A percentile compares a stretch with the other conserved stretches of the same genome.
These are phyloP conservation scores for Ramaria rubella DNA, from an alignment of 768 basidiomycete species.

Conservation along the genomic window DNA sequence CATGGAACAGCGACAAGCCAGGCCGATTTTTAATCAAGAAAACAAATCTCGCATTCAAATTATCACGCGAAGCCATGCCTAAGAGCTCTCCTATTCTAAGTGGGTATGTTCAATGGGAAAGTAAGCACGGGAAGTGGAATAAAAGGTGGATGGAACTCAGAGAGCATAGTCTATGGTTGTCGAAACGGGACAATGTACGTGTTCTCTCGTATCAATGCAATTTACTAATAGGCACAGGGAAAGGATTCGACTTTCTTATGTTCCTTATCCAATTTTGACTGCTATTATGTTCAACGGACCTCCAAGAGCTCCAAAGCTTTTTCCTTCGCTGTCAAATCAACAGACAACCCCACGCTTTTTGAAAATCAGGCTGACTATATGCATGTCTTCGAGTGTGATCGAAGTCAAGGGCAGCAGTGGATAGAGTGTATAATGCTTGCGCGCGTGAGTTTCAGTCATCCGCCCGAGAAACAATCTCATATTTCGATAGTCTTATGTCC, in stretches of 20 bases:
- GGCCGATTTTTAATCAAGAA: slow-evolving; percentile 77
- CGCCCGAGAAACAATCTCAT: background rate
- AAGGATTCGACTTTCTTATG: slow-evolving; percentile 82
- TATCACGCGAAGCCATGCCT: slow-evolving; percentile 39
- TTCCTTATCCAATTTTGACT: slow-evolving; percentile 83
- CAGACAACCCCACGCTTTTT: slow-evolving; percentile 79
- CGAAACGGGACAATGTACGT: slow-evolving; percentile 83
- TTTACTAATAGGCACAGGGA: slow-evolving; percentile 41
- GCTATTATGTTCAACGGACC: slow-evolving; percentile 68
- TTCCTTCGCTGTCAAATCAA: slow-evolving; percentile 82
- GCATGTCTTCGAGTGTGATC: slow-evolving; percentile 76
- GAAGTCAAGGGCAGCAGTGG: slow-evolving; percentile 70
- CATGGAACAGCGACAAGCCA: slow-evolving; percentile 84
- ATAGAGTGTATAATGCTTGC: slow-evolving; percentile 75
- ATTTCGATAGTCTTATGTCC: slow-evolving; percentile 62
- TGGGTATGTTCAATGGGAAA: slow-evolving; percentile 82
- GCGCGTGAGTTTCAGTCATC: slow-evolving; percentile 47
- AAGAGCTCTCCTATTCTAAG: slow-evolving; percentile 36
- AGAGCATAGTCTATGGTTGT: slow-evolving; percentile 79
- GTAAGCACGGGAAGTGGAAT: slow-evolving; percentile 90
- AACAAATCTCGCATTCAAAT: slow-evolving; percentile 53
- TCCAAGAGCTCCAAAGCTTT: slow-evolving; percentile 79
- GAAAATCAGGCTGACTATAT: slow-evolving; percentile 85
- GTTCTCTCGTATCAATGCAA: background rate
- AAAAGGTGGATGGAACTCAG: slow-evolving; percentile 86